Evolutionary conservation across 345 rosid genomes (phyloP), one percentile per base, ranked within the genome.

Genomic region (Pseudoturritis turrita): DNA sequence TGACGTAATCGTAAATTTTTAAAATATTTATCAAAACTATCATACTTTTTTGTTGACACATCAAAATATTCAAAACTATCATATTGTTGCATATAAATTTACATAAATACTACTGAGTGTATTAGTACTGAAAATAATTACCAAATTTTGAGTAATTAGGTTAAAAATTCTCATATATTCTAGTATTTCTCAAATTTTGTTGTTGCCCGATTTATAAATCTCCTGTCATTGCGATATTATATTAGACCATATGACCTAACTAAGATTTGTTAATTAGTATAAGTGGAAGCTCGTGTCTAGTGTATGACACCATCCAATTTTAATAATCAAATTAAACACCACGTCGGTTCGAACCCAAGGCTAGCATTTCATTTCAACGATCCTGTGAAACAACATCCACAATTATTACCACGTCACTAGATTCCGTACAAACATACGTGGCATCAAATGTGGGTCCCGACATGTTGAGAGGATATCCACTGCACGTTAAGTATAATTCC

Each of bases 401-500:
- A 29, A 14, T 3, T 15, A 5, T 54, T 62, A 10, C 72, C 72
- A 70, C 59, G 80, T 70, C 80, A 65, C 7, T 4, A 39, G 7
- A 10, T 47, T 25, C 70, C 76, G 71, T 70, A 76, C 71, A 2
- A 31, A 28, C 4, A 9, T 1, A 62, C 53, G 72, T 71, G 80
- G 76, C 76, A 77, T 15, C 22, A 2, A 33, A 35, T 11, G 44
- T 75, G 75, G 75, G 71, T 8, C 76, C 72, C 36, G 17, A 40
- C 67, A 70, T 11, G 71, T 70, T 39, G 71, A 64, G 71, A 39
- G 76, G 25, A 76, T 76, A 76, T 76, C 66, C 80, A 29, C 61
- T 64, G 39, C 76, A 70, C 80, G 80, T 62, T 18, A 70, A 70
- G 80, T 21, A 76, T 76, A 5, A 76, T 76, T 71, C 80, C 25